Percentiles rank a stretch among this genome's conserved stretches.
phyloP scores from a whole-genome alignment of 2,329 filamentous ascomycete genomes.

The Apiospora aurea region DNA sequence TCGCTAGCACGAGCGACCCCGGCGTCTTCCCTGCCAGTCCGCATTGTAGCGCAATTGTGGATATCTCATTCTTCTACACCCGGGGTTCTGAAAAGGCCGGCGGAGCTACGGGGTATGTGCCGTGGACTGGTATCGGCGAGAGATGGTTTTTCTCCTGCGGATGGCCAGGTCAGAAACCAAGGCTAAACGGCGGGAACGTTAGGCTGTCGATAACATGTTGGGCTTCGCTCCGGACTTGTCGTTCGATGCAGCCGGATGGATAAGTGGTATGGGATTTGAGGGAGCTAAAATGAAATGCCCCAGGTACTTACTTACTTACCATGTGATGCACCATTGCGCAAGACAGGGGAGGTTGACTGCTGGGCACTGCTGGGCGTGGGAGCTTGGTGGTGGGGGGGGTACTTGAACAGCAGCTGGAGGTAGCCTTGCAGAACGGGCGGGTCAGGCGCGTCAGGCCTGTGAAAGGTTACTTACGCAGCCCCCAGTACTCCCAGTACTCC shows the following conservation, averaged over 20 bases:
- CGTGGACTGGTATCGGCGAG: background rate
- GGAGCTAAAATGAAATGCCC: background rate
- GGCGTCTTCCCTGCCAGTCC: conserved; percentile 41
- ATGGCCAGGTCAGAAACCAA: conserved; percentile 11
- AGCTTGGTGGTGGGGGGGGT: background rate
- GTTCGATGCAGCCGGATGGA: conserved; percentile 7
- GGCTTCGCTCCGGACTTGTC: background rate
- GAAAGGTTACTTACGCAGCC: background rate
- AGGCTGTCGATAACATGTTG: conserved; percentile 13
- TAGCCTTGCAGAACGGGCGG: conserved; percentile 11
- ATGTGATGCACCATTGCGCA: background rate
- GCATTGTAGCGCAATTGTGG: conserved; percentile 35
- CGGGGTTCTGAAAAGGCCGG: background rate
- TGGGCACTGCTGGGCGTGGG: background rate
- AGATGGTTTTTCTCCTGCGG: background rate
- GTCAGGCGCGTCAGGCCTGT: background rate
- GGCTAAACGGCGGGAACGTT: background rate
- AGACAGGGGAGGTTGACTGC: conserved; percentile 8
- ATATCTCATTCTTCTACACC: conserved; percentile 26
- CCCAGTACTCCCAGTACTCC: too few species aligned
- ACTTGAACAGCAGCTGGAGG: background rate
- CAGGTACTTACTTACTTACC: background rate
- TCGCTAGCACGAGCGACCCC: conserved; percentile 33
- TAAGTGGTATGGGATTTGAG: conserved; percentile 13
- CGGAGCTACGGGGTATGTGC: background rate